Conservation (phyloP, 257 asterid genomes). For the Solanum paucissectum region DNA sequence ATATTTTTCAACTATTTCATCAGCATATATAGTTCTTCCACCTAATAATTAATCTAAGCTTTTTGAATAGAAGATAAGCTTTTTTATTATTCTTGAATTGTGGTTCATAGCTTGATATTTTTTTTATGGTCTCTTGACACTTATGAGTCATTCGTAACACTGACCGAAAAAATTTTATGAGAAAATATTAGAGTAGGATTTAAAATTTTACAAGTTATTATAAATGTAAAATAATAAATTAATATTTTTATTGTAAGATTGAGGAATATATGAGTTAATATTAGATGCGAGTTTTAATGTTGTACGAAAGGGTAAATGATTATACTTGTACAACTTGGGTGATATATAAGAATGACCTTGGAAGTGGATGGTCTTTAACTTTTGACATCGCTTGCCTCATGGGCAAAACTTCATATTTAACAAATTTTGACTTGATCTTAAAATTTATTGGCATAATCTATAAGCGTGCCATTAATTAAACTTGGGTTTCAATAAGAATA, state of each 20-base stretch:
- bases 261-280: not conserved
- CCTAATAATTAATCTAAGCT: not conserved
- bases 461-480: too few species aligned
- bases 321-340: not conserved
- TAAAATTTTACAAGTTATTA: not conserved
- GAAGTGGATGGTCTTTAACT: not conserved
- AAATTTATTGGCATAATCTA: too few species aligned
- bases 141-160: not conserved
- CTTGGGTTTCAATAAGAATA: too few species aligned
- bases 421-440: not conserved
- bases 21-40: not conserved
- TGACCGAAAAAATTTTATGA: not conserved
- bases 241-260: not conserved
- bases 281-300: not conserved
- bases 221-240: not conserved
- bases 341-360: not conserved
- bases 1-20: not conserved
- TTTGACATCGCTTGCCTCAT: not conserved
- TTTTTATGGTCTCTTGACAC: not conserved
- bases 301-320: not conserved
- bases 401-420: not conserved
- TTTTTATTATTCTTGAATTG: not conserved
- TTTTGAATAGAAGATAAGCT: not conserved
- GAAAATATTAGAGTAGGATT: not conserved
- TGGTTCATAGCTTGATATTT: not conserved